Base-by-base conservation (phyloP, 2,329 filamentous ascomycete species). In the Lasiodiplodia sp. region DNA sequence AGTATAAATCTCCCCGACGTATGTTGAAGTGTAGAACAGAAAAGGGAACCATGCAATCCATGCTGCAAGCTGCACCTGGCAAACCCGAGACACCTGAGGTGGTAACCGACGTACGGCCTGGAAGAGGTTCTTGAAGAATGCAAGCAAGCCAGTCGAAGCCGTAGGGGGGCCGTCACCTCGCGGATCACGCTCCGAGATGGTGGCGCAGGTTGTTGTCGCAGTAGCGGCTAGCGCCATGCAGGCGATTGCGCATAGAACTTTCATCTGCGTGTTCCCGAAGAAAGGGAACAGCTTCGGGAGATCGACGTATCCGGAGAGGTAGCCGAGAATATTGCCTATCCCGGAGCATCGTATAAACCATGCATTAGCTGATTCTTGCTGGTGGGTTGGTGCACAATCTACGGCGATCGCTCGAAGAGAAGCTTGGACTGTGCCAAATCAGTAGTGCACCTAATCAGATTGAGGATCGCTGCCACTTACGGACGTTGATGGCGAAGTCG, bases 1-100 rank as follows among this genome's bases (percentile, higher is more conserved):
- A 21, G 93, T 92, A 74, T 97, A 97, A 68, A 98, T 92, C 77
- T 97, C 93, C 70, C 92, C 94, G 73, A 97, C 91, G 78, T 96
- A 98, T 21, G 93, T 96, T 1, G 94, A 97, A 5, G 93, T 93
- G 82, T 98, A 98, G 82, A 97, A 97, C 2, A 98, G 86, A 78
- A 97, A 94, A 0, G 94, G 94, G 75, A 97, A 98, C 88, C 95
- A 97, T 65, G 93, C 95, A 68, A 97, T 90, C 94, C 94, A 98
- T 5, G 93, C 93, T 70, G 90, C 94, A 74, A 84, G 81, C 67
- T 85, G 83, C 0, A 84, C 82, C 65, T 80, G 74, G 69, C 94
- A 97, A 47, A 97, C 93, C 71, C 88, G 90, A 71, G 87, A 87
- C 71, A 96, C 93, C 79, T 97, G 94, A 0, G 90, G 90, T 0